These are phyloP conservation scores for Verticillium longisporum DNA, from an alignment of 2,329 filamentous ascomycete species.

Conservation along the genomic window DNA sequence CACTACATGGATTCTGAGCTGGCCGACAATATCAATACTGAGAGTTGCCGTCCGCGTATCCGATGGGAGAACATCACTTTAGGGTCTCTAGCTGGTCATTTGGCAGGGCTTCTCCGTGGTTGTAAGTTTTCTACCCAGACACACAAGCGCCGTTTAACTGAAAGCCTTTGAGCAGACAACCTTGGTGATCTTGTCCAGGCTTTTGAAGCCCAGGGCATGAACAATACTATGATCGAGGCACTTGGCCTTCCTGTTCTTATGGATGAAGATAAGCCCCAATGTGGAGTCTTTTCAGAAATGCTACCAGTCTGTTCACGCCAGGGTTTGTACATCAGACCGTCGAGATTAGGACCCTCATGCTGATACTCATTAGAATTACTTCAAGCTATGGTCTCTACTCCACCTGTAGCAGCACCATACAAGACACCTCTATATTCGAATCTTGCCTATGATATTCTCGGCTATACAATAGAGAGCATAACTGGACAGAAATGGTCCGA, in stretches of 20 bases:
- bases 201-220: background rate
- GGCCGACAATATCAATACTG: background rate
- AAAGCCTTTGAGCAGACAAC: background rate
- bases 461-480: slow-evolving; percentile 4
- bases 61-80: slow-evolving; percentile 15
- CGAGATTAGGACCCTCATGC: background rate
- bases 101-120: slow-evolving; percentile 10
- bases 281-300: background rate
- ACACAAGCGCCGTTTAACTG: background rate
- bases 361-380: background rate
- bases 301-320: background rate
- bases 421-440: slow-evolving; percentile 5
- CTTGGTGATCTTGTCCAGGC: background rate
- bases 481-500: slow-evolving; percentile 1
- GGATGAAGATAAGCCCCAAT: slow-evolving; percentile 1
- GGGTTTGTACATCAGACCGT: background rate
- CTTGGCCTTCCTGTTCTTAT: background rate
- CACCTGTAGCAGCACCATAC: background rate
- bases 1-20: slow-evolving; percentile 18
- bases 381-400: background rate
- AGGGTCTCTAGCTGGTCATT: slow-evolving; percentile 14
- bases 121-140: slow-evolving; percentile 1
- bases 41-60: slow-evolving; percentile 2
- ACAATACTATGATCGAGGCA: background rate
- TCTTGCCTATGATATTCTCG: slow-evolving; percentile 4